A percentile compares a stretch with the other conserved stretches of the same genome.
Conservation (phyloP, 2,329 filamentous ascomycete genomes). For the Alternaria sp. region DNA sequence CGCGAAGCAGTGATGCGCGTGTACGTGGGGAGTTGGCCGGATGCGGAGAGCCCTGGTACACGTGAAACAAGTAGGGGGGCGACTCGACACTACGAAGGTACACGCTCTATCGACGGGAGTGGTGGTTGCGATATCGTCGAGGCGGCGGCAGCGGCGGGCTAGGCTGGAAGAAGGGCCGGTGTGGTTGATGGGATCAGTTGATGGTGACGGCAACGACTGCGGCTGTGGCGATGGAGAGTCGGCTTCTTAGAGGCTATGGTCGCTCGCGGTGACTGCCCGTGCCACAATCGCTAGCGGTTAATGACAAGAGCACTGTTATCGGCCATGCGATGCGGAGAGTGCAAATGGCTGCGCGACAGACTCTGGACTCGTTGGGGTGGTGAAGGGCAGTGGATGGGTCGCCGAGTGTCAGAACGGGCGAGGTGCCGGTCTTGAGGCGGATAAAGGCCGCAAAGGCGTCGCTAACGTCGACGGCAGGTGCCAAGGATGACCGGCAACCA, state of each 20-base stretch:
- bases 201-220: slow-evolving; percentile 41
- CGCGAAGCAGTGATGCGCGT: slow-evolving; percentile 4
- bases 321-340: slow-evolving; percentile 36
- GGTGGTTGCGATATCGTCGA: slow-evolving; percentile 1
- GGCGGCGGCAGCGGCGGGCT: neutral
- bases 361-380: neutral
- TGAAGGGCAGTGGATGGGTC: slow-evolving; percentile 4
- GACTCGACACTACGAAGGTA: neutral
- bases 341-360: slow-evolving; percentile 20
- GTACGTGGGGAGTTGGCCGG: slow-evolving; percentile 8
- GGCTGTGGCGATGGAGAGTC: slow-evolving; percentile 35
- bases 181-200: slow-evolving; percentile 5
- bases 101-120: slow-evolving; percentile 3
- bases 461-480: slow-evolving; percentile 8
- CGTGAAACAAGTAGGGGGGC: slow-evolving; percentile 11
- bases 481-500: slow-evolving; percentile 15
- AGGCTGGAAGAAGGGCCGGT: neutral
- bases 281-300: slow-evolving; percentile 29
- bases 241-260: slow-evolving; percentile 20
- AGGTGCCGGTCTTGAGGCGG: slow-evolving; percentile 12
- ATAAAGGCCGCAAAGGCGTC: slow-evolving; percentile 17
- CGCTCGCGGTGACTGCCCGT: slow-evolving; percentile 19
- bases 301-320: slow-evolving; percentile 19
- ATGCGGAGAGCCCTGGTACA: slow-evolving; percentile 14
- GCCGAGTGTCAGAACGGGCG: neutral